Evolutionary conservation across 768 basidiomycete genomes (phyloP), one percentile per base, ranked within the genome.

Genomic region (Candolleomyces aberdarensis): DNA sequence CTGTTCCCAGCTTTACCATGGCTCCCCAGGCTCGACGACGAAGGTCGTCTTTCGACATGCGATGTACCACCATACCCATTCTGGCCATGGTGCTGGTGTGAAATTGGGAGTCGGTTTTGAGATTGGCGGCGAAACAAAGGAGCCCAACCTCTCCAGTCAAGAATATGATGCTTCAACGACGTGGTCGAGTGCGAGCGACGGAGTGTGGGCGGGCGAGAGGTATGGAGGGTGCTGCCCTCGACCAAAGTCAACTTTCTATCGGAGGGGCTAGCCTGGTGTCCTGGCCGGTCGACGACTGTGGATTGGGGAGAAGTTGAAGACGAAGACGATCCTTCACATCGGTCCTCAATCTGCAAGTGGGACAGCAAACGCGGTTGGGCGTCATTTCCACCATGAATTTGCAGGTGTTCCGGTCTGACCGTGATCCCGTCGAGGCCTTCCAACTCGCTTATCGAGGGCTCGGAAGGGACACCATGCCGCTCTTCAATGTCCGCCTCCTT

Each of bases 61-160:
- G 26, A 22, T 20, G 48, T 48, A 2, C 32, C 26, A 15, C 58
- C 58, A 29, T 59, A 59, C 11, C 47, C 43, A 41, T 39, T 40
- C n/a, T 48, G 39, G 32, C 32, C 13, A 40, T 39, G 36, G 36
- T 36, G 36, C 36, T 36, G 36, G 36, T 36, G 36, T 11, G 36
- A 36, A 58, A 39, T 10, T 4, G 22, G 31, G n/a, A 29, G 43
- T 57, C 10, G 43, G 10, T 20, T n/a, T 19, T 55, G 29, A 39
- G 40, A 55, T 13, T 17, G n/a, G 39, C 47, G 48, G 9, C 11
- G 6, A 36, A 48, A 26, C 31, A 51, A n/a, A 15, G 58, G 40
- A 13, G 13, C 22, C 58, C 58, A 59, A 17, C 58, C 49, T n/a
- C 31, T 15, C 58, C 58, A 59, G 9, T 59, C 58, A 11, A 59